These are phyloP conservation scores for Phytophthora megakarya DNA, from an alignment of 352 stramenopile species.

Conservation along the genomic window DNA sequence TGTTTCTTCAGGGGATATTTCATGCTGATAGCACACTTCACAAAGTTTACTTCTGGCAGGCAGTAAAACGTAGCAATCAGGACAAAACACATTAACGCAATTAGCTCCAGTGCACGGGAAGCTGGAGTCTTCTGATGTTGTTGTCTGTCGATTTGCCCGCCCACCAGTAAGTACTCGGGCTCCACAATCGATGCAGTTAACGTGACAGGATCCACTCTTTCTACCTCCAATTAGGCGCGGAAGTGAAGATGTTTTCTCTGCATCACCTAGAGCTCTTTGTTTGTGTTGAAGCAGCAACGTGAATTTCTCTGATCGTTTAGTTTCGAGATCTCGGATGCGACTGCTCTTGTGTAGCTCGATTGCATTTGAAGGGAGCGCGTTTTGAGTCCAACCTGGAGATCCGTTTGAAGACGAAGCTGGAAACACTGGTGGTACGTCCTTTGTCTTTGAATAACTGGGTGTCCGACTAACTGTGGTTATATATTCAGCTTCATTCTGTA, in stretches of 20 bases:
- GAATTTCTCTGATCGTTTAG: slow-evolving; percentile 56
- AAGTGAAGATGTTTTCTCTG: slow-evolving; percentile 48
- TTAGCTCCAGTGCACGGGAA: slow-evolving; percentile 54
- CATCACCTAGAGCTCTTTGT: slow-evolving; percentile 62
- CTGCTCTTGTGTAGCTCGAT: slow-evolving; percentile 54
- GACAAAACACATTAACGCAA: slow-evolving; percentile 71
- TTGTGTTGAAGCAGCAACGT: slow-evolving; percentile 56
- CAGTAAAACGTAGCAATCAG: slow-evolving; percentile 49
- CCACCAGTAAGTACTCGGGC: slow-evolving; percentile 42
- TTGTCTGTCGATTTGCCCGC: slow-evolving; percentile 16
- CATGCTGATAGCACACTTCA: slow-evolving; percentile 79
- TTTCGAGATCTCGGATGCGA: slow-evolving; percentile 62
- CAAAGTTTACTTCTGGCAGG: slow-evolving; percentile 61
- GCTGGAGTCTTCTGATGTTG: slow-evolving; percentile 3
- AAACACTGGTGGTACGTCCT: slow-evolving; percentile 8
- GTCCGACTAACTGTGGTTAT: slow-evolving; percentile 3
- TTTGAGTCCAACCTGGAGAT: slow-evolving; percentile 4
- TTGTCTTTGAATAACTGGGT: slow-evolving; percentile 10
- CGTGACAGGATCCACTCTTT: slow-evolving; percentile 62
- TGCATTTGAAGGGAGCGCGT: slow-evolving; percentile 2
- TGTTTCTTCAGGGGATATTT: slow-evolving; percentile 46
- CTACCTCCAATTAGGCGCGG: slow-evolving; percentile 76
- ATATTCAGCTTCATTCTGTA: slow-evolving; percentile 17
- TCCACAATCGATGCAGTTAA: slow-evolving; percentile 67
- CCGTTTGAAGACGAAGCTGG: slow-evolving; percentile 9